phyloP scores from a whole-genome alignment of 768 basidiomycete species.

The Trametes maxima region DNA sequence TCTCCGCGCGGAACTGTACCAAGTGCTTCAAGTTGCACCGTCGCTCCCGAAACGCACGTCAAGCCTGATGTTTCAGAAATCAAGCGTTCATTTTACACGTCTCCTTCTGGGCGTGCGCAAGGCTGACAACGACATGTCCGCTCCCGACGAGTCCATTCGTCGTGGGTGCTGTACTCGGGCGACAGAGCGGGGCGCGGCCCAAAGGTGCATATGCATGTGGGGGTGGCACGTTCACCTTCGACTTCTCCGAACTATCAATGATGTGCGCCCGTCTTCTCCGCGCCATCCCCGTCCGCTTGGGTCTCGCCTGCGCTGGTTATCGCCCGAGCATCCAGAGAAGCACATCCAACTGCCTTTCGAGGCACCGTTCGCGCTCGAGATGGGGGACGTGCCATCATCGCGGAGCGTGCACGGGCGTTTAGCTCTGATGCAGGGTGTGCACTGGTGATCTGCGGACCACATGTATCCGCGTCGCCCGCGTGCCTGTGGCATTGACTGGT shows the following conservation, averaged over 20 bases:
- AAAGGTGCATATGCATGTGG: too few relatives aligned
- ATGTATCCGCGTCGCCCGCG: slow-evolving; percentile 2
- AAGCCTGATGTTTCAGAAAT: too few relatives aligned
- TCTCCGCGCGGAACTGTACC: too few relatives aligned
- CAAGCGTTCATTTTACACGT: too few relatives aligned
- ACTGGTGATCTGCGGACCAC: slow-evolving; percentile 11
- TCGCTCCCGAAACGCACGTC: too few relatives aligned
- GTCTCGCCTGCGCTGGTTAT: neutral
- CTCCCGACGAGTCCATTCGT: too few relatives aligned
- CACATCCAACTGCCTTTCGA: neutral
- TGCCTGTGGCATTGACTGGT: slow-evolving; percentile 14
- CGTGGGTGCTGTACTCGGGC: neutral
- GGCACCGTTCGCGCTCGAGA: too few relatives aligned
- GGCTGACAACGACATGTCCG: too few relatives aligned
- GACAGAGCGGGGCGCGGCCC: neutral
- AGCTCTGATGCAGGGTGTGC: slow-evolving; percentile 7
- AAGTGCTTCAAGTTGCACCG: too few relatives aligned
- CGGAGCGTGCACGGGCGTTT: neutral
- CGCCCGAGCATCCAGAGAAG: neutral
- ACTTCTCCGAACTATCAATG: slow-evolving; percentile 11
- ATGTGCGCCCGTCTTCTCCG: neutral
- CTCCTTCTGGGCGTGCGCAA: too few relatives aligned
- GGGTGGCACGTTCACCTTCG: neutral
- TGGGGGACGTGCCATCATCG: neutral
- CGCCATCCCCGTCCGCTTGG: neutral